Base-by-base conservation (phyloP, 2,329 filamentous ascomycete genomes). In the Microsporum canis region DNA sequence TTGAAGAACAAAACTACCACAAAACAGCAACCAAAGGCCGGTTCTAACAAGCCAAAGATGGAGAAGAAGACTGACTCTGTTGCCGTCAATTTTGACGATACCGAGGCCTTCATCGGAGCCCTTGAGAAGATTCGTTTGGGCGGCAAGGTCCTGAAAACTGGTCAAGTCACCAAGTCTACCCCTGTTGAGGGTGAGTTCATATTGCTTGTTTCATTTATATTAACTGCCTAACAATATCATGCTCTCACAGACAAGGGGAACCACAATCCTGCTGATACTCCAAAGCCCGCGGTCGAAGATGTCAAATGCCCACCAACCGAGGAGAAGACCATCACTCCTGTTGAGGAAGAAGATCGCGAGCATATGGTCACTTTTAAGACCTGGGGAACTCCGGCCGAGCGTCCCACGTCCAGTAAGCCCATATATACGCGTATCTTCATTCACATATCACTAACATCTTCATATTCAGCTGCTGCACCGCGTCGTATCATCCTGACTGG, bases 401-500 rank as follows among this genome's bases (percentile, higher is more conserved):
- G 71, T 43, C 62, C 67, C 58, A 68, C 66, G 61, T 68, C 71
- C 33, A 64, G 70, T 72, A 70, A 53, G 60, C 5, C 23, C 34
- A 29, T 12, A 41, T 27, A 5, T n/a, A 36, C 12, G 17, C 55
- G 34, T 51, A 7, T n/a, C 41, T 6, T 14, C 23, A 5, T 53
- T 27, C 51, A 47, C 55, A 14, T 31, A 27, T 59, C 12, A 31
- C 55, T 57, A 31, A 39, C 57, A 59, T 55, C 58, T 53, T 33
- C 3, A 39, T 61, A 36, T 53, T 61, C 55, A 63, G 60, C 27
- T 17, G 49, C 57, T n/a, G 57, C 58, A 29, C 14, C 60, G 56
- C 62, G 62, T 34, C 71, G 68, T 2, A 64, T 76, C 29, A 64
- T 75, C 7, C 68, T 77, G 57, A 69, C 66, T 17, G 66, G 68